Percentiles rank a stretch among this genome's conserved stretches.
Conservation (phyloP, 768 basidiomycete genomes). For the Boletus reticuloceps region DNA sequence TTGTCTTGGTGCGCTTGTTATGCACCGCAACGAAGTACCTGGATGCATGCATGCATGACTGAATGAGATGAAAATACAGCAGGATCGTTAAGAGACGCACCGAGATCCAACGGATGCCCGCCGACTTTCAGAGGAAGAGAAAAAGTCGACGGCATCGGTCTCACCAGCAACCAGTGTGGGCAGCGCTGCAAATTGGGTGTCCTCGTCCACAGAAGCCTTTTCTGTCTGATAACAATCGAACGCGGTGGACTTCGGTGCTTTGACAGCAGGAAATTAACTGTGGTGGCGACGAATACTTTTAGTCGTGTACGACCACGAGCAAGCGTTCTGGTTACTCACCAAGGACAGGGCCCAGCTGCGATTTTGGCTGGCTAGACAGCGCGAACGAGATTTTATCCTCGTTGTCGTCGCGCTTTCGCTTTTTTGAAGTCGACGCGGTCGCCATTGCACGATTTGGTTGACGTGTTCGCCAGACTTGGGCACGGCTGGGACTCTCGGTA, state of each 20-base stretch:
- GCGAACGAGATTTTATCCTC: slow-evolving; percentile 35
- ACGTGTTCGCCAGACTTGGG: slow-evolving; percentile 9
- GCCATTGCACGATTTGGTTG: slow-evolving; percentile 19
- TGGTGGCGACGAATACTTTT: slow-evolving; percentile 14
- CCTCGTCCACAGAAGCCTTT: slow-evolving; percentile 22
- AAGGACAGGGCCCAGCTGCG: slow-evolving; percentile 49
- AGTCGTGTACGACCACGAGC: slow-evolving; percentile 27
- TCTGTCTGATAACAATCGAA: slow-evolving; percentile 60
- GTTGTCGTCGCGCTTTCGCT: slow-evolving; percentile 47
- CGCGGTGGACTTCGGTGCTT: slow-evolving; percentile 53
- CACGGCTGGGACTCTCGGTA: slow-evolving; percentile 1
- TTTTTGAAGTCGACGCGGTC: slow-evolving; percentile 35
- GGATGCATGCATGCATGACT: neutral
- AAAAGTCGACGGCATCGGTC: slow-evolving; percentile 80
- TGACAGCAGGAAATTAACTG: slow-evolving; percentile 63
- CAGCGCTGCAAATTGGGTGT: slow-evolving; percentile 31
- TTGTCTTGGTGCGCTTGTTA: slow-evolving; percentile 69
- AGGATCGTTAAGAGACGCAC: slow-evolving; percentile 40
- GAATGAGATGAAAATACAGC: slow-evolving; percentile 1
- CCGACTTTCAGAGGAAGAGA: slow-evolving; percentile 56
- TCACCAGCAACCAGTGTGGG: slow-evolving; percentile 68
- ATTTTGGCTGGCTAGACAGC: slow-evolving; percentile 33
- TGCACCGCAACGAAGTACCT: slow-evolving; percentile 86
- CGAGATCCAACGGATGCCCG: slow-evolving; percentile 60
- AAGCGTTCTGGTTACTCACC: slow-evolving; percentile 36